Evolutionary conservation across 257 asterid genomes (phyloP).

Genomic region (Penstemon barbatus): DNA sequence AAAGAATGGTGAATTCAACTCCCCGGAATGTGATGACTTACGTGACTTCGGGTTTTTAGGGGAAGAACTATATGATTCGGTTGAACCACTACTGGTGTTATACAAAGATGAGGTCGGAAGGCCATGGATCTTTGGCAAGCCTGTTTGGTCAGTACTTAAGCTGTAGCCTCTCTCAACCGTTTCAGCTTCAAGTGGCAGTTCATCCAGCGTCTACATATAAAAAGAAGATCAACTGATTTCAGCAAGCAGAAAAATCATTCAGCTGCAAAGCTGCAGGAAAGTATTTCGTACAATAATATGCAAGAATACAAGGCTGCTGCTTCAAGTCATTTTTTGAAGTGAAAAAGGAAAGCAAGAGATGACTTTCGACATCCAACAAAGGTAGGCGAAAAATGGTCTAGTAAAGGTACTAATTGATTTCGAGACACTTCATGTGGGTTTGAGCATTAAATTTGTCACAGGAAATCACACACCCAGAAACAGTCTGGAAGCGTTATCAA

Average conservation of each 20-base stretch:
- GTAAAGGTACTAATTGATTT: no score
- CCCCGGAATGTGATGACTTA: slow-evolving; percentile 85
- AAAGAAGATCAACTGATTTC: neutral
- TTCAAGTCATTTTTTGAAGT: no score
- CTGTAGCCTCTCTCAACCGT: slow-evolving; percentile 87
- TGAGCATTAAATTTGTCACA: no score
- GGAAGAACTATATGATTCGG: slow-evolving; percentile 56
- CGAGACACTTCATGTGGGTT: no score
- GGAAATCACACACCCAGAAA: no score
- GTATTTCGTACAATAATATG: no score
- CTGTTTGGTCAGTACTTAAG: slow-evolving; percentile 68
- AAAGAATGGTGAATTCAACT: slow-evolving; percentile 56
- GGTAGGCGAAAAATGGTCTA: no score
- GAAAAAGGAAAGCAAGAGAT: no score
- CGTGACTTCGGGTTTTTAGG: slow-evolving; percentile 60
- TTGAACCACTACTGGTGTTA: slow-evolving; percentile 47
- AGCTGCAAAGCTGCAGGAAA: no score
- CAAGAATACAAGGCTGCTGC: no score
- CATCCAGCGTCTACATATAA: slow-evolving; percentile 69
- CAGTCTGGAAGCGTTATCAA: neutral
- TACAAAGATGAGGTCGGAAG: slow-evolving; percentile 83
- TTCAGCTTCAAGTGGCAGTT: slow-evolving; percentile 90
- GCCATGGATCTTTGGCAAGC: slow-evolving; percentile 90
- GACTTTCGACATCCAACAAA: no score
- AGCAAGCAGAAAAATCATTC: no score